A percentile compares a stretch with the other conserved stretches of the same genome.
Conservation (phyloP, 371 early-diverging fungal species). For the Mortierella sp. region DNA sequence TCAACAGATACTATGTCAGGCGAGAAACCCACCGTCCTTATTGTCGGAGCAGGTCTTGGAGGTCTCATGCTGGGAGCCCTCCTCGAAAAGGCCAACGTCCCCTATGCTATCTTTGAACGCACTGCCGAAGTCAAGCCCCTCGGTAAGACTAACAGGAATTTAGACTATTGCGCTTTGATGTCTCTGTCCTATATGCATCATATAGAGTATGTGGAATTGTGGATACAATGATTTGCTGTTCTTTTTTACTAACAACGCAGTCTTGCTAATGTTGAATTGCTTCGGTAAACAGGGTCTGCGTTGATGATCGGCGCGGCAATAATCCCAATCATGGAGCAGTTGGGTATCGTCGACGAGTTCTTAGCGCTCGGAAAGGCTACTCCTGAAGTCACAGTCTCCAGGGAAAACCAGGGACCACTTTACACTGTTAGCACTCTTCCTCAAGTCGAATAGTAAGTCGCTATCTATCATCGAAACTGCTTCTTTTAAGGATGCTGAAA, state of each 20-base stretch:
- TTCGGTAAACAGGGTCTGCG: not conserved
- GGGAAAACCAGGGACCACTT: not conserved
- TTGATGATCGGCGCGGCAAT: slow-evolving; percentile 1
- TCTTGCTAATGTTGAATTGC: not conserved
- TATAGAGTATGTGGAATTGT: too few relatives aligned
- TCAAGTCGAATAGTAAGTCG: not conserved
- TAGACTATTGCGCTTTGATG: too few relatives aligned
- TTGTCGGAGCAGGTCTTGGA: slow-evolving; percentile 28
- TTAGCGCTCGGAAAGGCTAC: not conserved
- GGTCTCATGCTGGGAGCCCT: slow-evolving; percentile 25
- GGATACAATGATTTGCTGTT: too few relatives aligned
- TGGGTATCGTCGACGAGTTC: not conserved
- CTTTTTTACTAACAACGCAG: not conserved
- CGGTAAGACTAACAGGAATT: slow-evolving; percentile 7
- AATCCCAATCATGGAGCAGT: not conserved
- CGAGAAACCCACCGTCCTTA: slow-evolving; percentile 12
- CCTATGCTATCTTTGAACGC: slow-evolving; percentile 24
- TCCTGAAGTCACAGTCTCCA: not conserved
- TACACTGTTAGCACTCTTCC: not conserved
- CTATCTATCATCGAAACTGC: not conserved
- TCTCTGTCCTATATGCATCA: too few relatives aligned
- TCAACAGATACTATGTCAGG: not conserved
- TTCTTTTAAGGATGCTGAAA: too few relatives aligned
- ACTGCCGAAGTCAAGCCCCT: slow-evolving; percentile 19
- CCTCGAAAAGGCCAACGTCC: slow-evolving; percentile 21